Evolutionary conservation across 441 rosid genomes (phyloP), one percentile per base, ranked within the genome.

Genomic region (Gossypium gossypioides): DNA sequence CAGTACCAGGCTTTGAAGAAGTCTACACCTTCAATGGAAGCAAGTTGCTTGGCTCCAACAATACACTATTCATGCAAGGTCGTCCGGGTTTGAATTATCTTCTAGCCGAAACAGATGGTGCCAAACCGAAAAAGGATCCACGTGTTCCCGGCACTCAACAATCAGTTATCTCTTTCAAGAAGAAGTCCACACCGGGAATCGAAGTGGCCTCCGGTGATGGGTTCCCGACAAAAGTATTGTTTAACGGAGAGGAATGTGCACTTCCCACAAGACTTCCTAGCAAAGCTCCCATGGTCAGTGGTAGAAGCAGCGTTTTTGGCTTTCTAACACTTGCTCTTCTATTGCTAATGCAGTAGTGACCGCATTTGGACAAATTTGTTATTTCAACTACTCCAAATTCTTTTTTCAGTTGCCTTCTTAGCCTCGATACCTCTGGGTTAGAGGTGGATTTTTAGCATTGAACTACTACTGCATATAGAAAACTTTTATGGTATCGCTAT

Each of bases 201-300:
- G 59, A 80, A 1, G 85, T 77, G 73, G 82, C 81, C 1, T 60
- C 51, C 2, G 75, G 86, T 0, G 88, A 86, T 2, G 88, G 90
- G 5, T 86, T 83, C 75, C 90, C 90, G 2, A 75, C 84, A 0
- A 83, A 77, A 68, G 84, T 86, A 6, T 63, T 79, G 56, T 86
- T 86, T 68, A 84, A 84, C 51, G 89, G 89, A 25, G 86, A 82
- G 70, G 89, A 86, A 46, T 86, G 89, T 68, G 74, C 82, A 19
- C 79, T 86, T 78, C 90, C 88, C 3, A 74, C 69, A 13, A 48
- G 61, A 32, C 57, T 84, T 78, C 90, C 86, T 6, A 67, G 62
- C 40, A 64, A 63, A 16, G 85, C 80, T 42, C 71, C 59, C 6
- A 77, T 55, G 72, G 69, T 72, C 22, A 64, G 61, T 19, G 76